Evolutionary conservation across 2,329 filamentous ascomycete species (phyloP), one percentile per base, ranked within the genome.

Genomic region (Alternaria novae-zelandiae): DNA sequence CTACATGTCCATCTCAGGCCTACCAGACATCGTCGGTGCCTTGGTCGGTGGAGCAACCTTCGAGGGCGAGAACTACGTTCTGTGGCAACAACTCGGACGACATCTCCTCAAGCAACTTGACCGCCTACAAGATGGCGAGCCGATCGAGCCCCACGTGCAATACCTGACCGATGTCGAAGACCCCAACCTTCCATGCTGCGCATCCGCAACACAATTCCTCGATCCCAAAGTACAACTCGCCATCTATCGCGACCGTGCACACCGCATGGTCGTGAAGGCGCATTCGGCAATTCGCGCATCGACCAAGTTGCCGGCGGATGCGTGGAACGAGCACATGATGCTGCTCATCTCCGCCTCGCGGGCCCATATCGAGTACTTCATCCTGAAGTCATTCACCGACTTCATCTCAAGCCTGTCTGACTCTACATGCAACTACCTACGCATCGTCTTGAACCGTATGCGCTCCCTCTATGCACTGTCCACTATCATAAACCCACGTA

Each of bases 391-490:
- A 3, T 73, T 74, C 47, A 65, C 70, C 15, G 20, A 55, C n/a
- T 28, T 21, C 8, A 49, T 63, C 44, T 17, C 20, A 1, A 23
- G 25, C 17, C 17, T 61, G n/a, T 25, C 53, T n/a, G 53, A 32
- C 65, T 56, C 61, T 21, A 65, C 44, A 23, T 74, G 41, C 58
- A 59, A 45, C 8, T 21, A 32, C 20, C 56, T 70, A 3, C 45
- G 57, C 13, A 36, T 43, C 6, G 45, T 66, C 3, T 49, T 69
- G 25, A 70, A 68, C 5, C 65, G 70, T 9, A 73, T 84, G 23
- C 84, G 81, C 71, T 79, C 80, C 3, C 76, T 85, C 4, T 85
- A 83, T 63, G 79, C 83, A 1, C 74, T 83, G 26, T 79, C 79
- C 63, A 84, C 80, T 0, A 81, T 85, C 20, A 67, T 70, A 10